Base-by-base conservation (phyloP, 306 rosid species). In the Corylus avellana region DNA sequence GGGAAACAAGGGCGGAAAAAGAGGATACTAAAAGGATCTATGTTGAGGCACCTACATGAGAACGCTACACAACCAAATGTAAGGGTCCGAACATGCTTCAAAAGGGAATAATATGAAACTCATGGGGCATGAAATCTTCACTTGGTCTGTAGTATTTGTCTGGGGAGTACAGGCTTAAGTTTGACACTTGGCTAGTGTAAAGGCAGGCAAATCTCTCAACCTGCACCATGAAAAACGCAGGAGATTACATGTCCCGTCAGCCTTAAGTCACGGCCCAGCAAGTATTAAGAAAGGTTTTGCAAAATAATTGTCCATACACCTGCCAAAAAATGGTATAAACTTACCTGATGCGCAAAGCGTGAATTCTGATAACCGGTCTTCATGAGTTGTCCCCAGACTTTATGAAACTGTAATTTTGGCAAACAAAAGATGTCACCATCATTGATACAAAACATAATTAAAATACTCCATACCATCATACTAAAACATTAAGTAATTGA, bases 131-230 rank as follows among this genome's bases (percentile, higher is more conserved):
- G 73, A 85, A 91, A 85, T 96, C 99, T 87, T 93, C 99, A 84
- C 94, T 90, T 66, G 99, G 97, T 80, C 98, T 85, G 89, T 93
- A 96, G 85, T 93, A 96, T 83, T 95, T 93, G 76, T 91, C 90
- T 44, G 99, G 99, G 35, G 99, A 93, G 81, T 85, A 87, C 77
- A 96, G 84, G 78, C 91, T 91, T 80, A 96, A 84, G 88, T 96
- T 96, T n/a, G 96, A 93, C 12, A 93, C 99, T 81, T 93, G 96
- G 84, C 97, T 89, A 25, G 96, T 89, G 83, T 96, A 96, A 22
- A 96, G 92, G 86, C 98, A 96, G 32, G 98, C 99, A 85, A 96
- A 96, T 85, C 99, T 91, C 89, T 96, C 97, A 16, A 94, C 98
- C 98, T 94, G 87, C 88, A 84, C 35, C 62, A 48, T 51, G 68